Conservation (phyloP, 2,329 filamentous ascomycete species). For the Cladosporium sphaerospermum region DNA sequence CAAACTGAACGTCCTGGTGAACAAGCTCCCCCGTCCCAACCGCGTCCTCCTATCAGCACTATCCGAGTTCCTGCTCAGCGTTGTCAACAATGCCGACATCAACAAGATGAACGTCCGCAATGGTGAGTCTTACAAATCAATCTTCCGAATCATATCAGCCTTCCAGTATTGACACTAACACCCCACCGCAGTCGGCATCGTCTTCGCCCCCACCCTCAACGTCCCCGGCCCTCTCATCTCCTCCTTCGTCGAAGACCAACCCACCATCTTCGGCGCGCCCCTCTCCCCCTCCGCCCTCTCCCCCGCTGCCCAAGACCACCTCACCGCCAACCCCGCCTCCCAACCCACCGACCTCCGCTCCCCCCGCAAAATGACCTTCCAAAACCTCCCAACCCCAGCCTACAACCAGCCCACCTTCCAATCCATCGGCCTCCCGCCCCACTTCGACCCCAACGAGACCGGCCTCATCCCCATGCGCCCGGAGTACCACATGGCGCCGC, state of each 20-base stretch:
- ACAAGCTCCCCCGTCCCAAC: constrained; percentile 73
- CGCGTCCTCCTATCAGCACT: constrained; percentile 75
- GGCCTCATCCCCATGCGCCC: constrained; percentile 30
- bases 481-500: constrained; percentile 27
- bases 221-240: constrained; percentile 93
- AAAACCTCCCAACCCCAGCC: constrained; percentile 58
- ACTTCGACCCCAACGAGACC: constrained; percentile 21
- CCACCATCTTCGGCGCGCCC: constrained; percentile 71
- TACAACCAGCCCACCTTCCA: constrained; percentile 50
- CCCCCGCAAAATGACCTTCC: constrained; percentile 60
- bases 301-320: constrained; percentile 25
- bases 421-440: constrained; percentile 9
- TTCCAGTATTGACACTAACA: constrained; percentile 15
- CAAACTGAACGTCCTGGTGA: constrained; percentile 70
- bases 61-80: constrained; percentile 80
- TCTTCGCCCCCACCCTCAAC: constrained; percentile 94
- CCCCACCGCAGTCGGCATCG: constrained; percentile 67
- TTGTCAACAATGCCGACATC: constrained; percentile 79
- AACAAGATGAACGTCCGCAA: constrained; percentile 99
- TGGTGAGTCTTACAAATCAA: constrained; percentile 29
- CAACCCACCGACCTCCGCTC: constrained; percentile 51
- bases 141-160: neutral
- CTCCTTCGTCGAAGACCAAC: constrained; percentile 85
- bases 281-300: constrained; percentile 48
- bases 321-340: constrained; percentile 21